Base-by-base conservation (phyloP, 164 flowering plant species). In the Platanus orientalis region DNA sequence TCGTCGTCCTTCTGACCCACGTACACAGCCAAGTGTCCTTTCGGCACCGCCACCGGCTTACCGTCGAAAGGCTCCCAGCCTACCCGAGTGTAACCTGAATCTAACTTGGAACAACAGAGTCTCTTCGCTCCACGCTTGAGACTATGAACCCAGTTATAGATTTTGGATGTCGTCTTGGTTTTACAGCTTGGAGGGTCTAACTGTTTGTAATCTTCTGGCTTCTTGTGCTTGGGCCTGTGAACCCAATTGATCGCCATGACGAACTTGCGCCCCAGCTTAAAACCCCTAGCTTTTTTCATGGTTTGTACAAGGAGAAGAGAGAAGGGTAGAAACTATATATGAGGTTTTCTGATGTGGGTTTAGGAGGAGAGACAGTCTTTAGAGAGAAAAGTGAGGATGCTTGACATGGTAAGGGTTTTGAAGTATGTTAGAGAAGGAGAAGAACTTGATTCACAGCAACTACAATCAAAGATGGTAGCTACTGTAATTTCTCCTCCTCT, bases 21-120 rank as follows among this genome's bases (percentile, higher is more conserved):
- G 64, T 86, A 87, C 14, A 92, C 92, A 28, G 98, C 96, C 72
- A 92, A 26, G 57, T 85, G 83, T 0, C 98, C 98, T 62, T 88
- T 92, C 19, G 97, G 98, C 0, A 86, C 84, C 5, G 40, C 7
- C 30, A 25, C 75, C 20, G 73, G 56, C 47, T 70, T 65, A 24
- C 40, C 68, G 11, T 48, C n/a, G 7, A 69, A 17, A 54, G 77
- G 75, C 3, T 77, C 78, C 2, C 65, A 60, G 17, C 67, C 81
- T 60, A 79, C 7, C 13, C 51, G 80, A 1, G 47, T 27, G 58
- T 83, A 77, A 13, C 80, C 73, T 24, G 71, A 48, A 21, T 63
- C 42, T 27, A 47, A 6, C 51, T 61, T 70, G 1, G 50, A 28
- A 3, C 32, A 58, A 32, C 80, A 75, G 20, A 83, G 64, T 5